These are phyloP conservation scores for Candida quercuum DNA, from an alignment of 805 yeast species.

Conservation along the genomic window DNA sequence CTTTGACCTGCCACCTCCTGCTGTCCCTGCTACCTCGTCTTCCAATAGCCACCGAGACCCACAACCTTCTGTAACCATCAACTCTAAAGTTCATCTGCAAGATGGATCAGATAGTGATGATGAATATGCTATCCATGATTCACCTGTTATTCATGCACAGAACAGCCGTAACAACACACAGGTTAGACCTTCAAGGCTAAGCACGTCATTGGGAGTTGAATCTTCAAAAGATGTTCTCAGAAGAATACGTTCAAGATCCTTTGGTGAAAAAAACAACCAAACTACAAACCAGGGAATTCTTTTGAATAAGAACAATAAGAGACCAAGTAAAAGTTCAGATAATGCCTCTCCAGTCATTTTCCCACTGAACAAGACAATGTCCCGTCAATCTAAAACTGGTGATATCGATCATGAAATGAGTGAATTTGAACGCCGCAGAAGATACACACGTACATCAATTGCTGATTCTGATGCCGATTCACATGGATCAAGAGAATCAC, in stretches of 20 bases:
- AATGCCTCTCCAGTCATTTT: constrained; percentile 18
- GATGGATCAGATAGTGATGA: constrained; percentile 8
- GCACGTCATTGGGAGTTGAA: constrained; percentile 3
- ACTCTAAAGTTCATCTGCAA: neutral
- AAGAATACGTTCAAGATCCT: constrained; percentile 24
- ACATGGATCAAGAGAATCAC: constrained; percentile 71
- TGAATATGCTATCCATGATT: constrained; percentile 16
- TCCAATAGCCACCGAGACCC: neutral
- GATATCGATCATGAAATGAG: constrained; percentile 30
- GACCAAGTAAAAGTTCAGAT: constrained; percentile 17
- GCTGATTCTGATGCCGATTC: constrained; percentile 65
- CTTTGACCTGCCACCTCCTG: constrained; percentile 21
- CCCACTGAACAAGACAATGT: constrained; percentile 17
- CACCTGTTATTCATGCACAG: constrained; percentile 3
- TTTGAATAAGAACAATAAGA: constrained; percentile 19
- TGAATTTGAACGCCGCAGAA: constrained; percentile 30
- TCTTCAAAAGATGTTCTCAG: neutral
- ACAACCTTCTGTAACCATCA: neutral
- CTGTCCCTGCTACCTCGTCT: constrained; percentile 6
- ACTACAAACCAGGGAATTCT: constrained; percentile 26
- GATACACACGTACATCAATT: constrained; percentile 27
- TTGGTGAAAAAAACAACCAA: constrained; percentile 32
- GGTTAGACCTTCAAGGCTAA: constrained; percentile 10
- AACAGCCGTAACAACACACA: constrained; percentile 2
- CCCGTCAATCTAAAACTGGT: constrained; percentile 18